Percentiles rank a stretch among this genome's conserved stretches.
Evolutionary conservation across 257 asterid species (phyloP).

Genomic region (Buddleja alternifolia): DNA sequence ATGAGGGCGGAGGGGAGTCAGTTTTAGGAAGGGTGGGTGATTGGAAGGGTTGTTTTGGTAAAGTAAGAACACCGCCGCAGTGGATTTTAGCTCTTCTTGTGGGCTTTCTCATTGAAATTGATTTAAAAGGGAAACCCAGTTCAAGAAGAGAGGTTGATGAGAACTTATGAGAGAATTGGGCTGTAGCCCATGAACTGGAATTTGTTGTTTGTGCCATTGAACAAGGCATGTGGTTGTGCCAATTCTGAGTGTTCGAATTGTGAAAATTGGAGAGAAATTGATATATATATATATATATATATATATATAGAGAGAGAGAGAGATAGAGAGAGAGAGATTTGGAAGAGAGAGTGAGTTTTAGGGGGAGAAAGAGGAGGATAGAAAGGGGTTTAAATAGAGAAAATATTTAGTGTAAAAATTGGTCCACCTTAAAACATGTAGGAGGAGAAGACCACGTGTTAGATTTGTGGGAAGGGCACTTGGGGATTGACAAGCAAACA

Average conservation of each 20-base stretch:
- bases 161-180: conserved; percentile 14
- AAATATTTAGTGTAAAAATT: neutral
- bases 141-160: conserved; percentile 4
- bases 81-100: conserved; percentile 22
- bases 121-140: conserved; percentile 15
- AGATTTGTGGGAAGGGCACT: conserved; percentile 36
- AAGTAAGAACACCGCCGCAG: conserved; percentile 32
- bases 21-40: neutral
- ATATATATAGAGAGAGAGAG: neutral
- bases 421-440: conserved; percentile 39
- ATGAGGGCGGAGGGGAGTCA: neutral
- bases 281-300: too few species aligned
- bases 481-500: conserved; percentile 15
- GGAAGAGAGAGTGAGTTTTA: conserved; percentile 21
- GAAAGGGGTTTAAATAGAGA: conserved; percentile 46
- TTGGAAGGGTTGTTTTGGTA: conserved; percentile 37
- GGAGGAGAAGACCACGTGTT: conserved; percentile 58
- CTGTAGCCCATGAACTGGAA: neutral
- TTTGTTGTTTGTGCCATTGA: conserved; percentile 29
- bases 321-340: neutral
- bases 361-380: conserved; percentile 29
- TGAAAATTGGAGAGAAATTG: neutral
- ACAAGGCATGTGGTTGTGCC: conserved; percentile 32
- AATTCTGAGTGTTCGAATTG: neutral
- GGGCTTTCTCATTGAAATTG: conserved; percentile 32